Conservation (phyloP, 75 land plant genomes). For the Selaginella moellendorffii region DNA sequence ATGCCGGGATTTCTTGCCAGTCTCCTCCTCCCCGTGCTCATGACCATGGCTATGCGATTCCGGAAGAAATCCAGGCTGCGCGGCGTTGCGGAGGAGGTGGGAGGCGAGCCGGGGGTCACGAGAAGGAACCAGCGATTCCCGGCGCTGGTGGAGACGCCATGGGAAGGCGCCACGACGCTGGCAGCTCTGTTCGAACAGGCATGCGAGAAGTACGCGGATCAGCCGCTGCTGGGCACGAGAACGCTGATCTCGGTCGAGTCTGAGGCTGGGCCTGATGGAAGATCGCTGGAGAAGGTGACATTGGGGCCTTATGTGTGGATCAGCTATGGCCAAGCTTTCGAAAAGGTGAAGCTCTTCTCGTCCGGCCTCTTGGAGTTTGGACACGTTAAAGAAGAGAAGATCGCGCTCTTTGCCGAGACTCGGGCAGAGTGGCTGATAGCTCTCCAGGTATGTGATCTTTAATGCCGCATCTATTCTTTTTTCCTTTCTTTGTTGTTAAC, state of each 20-base stretch:
- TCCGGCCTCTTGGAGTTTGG: neutral
- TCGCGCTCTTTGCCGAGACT: slow-evolving; percentile 8
- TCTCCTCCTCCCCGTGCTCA: neutral
- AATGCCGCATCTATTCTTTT: too few species aligned
- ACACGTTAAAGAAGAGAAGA: neutral
- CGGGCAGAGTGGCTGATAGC: slow-evolving; percentile 8
- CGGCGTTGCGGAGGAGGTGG: neutral
- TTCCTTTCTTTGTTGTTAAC: too few species aligned
- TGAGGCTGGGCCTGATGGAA: slow-evolving; percentile 1
- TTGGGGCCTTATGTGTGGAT: neutral
- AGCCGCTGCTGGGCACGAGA: slow-evolving; percentile 3
- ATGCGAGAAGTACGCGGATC: neutral
- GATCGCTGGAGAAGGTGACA: neutral
- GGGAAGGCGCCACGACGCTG: slow-evolving; percentile 2
- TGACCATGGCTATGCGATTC: neutral
- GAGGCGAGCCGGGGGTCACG: neutral
- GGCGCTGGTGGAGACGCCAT: slow-evolving; percentile 6
- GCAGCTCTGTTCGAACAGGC: neutral
- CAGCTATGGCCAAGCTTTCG: slow-evolving; percentile 2
- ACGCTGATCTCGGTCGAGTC: neutral
- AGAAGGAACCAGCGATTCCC: neutral
- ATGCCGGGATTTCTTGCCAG: neutral
- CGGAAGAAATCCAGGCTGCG: neutral
- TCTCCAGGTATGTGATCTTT: neutral
- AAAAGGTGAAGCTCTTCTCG: neutral